Conservation (phyloP, 2,329 filamentous ascomycete species). For the Fusarium kyushuense region DNA sequence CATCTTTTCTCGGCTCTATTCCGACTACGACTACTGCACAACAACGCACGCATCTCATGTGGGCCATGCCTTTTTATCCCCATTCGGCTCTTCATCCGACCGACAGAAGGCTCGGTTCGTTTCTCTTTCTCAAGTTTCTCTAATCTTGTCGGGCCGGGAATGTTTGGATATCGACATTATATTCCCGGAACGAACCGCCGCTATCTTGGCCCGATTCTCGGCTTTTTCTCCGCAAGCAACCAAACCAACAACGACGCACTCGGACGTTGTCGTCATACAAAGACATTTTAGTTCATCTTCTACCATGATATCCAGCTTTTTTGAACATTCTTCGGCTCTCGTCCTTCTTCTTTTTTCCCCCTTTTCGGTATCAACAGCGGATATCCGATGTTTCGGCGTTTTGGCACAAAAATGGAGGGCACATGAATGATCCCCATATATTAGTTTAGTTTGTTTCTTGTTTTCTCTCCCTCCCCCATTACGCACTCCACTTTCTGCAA, state of each 20-base stretch:
- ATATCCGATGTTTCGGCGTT: constrained; percentile 34
- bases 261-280: constrained; percentile 18
- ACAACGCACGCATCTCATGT: constrained; percentile 16
- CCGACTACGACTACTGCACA: constrained; percentile 11
- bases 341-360: not conserved
- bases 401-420: constrained; percentile 20
- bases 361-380: constrained; percentile 19
- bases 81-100: constrained; percentile 23
- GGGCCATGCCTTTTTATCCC: constrained; percentile 24
- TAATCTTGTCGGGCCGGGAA: constrained; percentile 16
- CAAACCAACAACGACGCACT: constrained; percentile 11
- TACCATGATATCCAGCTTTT: not conserved
- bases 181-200: constrained; percentile 15
- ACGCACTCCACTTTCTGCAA: constrained; percentile 26
- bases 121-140: not conserved
- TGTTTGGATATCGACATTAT: not conserved
- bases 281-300: not conserved
- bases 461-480: not conserved
- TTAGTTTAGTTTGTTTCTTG: not conserved
- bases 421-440: constrained; percentile 9
- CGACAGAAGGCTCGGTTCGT: not conserved
- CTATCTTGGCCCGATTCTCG: constrained; percentile 10
- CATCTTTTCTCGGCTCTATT: constrained; percentile 22
- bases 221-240: constrained; percentile 23
- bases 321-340: not conserved